Evolutionary conservation across 176 grass and related monocot species (phyloP), one percentile per base, ranked within the genome.

Genomic region (Bromus sterilis): DNA sequence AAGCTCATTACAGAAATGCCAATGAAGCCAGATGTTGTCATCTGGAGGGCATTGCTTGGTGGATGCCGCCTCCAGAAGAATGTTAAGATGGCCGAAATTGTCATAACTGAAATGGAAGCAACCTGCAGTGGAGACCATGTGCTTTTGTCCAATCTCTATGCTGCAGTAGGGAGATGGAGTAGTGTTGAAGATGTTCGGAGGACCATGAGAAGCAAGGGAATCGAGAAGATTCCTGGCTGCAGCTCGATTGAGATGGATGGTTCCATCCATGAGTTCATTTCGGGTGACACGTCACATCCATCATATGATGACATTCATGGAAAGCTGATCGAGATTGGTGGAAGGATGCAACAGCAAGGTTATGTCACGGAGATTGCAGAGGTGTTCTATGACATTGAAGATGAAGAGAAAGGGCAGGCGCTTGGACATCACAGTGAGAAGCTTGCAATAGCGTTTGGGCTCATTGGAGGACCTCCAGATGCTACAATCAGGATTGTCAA

Each of bases 371-470:
- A 73, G 26, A 73, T 28, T 4, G 9, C 70, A 12, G 70, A 73
- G 43, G 70, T 73, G 42, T 73, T 49, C 28, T 32, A 73, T 49
- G 70, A 73, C 70, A 16, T 73, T 12, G 56, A 78, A 42, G 56
- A 78, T 28, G 75, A 78, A 62, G 75, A 78, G 14, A 78, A 61
- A 78, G 75, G 61, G 14, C 56, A 59, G 36, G 75, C 75, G 9
- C 42, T 73, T 8, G 70, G 36, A n/a, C 34, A 29, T 61, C 75
- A 78, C 56, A 78, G 75, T 43, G 75, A 78, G 75, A 78, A 78
- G 25, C 56, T 78, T 40, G 75, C 75, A 18, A 78, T 78, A 61
- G 24, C 75, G 25, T 61, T 78, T 43, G 75, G 56, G 56, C 57
- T 78, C 75, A 41, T 78, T 48, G 70, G 42, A 32, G 70, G 13